Base-by-base conservation (phyloP, 257 asterid species). In the Capsicum pubescens region DNA sequence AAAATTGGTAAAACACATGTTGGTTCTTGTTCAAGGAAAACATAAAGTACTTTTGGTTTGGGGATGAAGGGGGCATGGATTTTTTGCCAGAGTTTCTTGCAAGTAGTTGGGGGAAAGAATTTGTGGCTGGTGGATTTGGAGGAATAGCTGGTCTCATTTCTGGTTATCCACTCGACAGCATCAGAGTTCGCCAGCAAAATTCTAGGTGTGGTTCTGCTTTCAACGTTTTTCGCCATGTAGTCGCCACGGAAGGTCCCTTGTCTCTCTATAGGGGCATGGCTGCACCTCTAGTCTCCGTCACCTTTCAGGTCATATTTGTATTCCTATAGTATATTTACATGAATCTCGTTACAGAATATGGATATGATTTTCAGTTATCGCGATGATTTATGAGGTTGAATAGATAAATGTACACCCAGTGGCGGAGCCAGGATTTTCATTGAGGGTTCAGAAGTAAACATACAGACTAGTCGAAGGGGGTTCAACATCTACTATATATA, bases 51-150 rank as follows among this genome's bases (percentile, higher is more conserved):
- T 19, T 39, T 55, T 8, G 12, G 16, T 15, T 60, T n/a, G 15
- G 58, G 44, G 54, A 19, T 79, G 68, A 69, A 67, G 44, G 42
- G 76, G 17, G 32, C 52, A 96, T 96, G 99, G 98, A 94, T 87
- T 89, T 88, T 63, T 91, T 97, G 98, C 97, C 89, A 60, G 94
- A 92, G 86, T 93, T 92, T 88, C 91, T 91, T 14, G 97, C 97
- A 1, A 91, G 91, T 87, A 88, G 90, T 81, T 91, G 93, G 93
- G 98, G 95, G 9, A 89, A 83, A 68, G 99, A 95, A 57, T 95
- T 95, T 87, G 94, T 92, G 74, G 97, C 97, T 21, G 99, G 99
- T 83, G 97, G 97, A 79, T 82, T 86, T 4, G 98, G 97, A 42
- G 98, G 99, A 64, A 86, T 89, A 13, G 92, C 97, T 16, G 99